Evolutionary conservation across 75 land plant species (phyloP).

Genomic region (Selaginella tamariscina): DNA sequence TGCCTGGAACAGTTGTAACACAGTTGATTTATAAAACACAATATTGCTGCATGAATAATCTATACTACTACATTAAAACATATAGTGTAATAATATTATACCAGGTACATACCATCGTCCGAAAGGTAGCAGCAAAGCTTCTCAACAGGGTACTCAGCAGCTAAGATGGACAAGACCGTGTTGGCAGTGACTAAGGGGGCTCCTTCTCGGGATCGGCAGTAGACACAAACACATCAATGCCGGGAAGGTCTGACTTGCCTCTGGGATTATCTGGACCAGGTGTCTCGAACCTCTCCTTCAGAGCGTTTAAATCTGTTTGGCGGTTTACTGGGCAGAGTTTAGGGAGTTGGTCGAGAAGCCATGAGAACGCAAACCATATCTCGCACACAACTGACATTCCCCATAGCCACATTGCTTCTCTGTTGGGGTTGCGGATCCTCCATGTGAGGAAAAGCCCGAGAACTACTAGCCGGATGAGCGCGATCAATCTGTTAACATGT

Average conservation of each 20-base stretch:
- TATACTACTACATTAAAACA: too few relatives aligned
- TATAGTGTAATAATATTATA: too few relatives aligned
- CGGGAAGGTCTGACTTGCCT: conserved; percentile 36
- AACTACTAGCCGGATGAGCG: not conserved
- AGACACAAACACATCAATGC: conserved; percentile 29
- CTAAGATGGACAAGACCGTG: conserved; percentile 36
- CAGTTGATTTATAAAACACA: too few relatives aligned
- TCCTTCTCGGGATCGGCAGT: conserved; percentile 43
- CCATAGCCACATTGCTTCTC: conserved; percentile 12
- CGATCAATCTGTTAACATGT: conserved; percentile 4
- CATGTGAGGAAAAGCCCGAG: conserved; percentile 5
- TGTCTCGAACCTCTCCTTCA: conserved; percentile 31
- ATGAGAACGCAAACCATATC: conserved; percentile 33
- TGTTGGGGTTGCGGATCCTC: not conserved
- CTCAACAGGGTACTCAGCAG: conserved; percentile 42
- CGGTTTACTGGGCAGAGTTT: conserved; percentile 30
- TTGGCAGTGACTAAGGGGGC: conserved; percentile 38
- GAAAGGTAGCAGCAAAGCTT: conserved; percentile 76
- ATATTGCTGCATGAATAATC: too few relatives aligned
- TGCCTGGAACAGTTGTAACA: too few relatives aligned
- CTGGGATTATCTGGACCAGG: conserved; percentile 26
- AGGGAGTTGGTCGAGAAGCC: conserved; percentile 33
- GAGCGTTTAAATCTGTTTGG: conserved; percentile 23
- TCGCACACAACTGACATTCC: conserved; percentile 33
- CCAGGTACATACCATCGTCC: too few relatives aligned